Evolutionary conservation across 495 filamentous ascomycete species (phyloP).

Genomic region (Aspergillus biplanus): DNA sequence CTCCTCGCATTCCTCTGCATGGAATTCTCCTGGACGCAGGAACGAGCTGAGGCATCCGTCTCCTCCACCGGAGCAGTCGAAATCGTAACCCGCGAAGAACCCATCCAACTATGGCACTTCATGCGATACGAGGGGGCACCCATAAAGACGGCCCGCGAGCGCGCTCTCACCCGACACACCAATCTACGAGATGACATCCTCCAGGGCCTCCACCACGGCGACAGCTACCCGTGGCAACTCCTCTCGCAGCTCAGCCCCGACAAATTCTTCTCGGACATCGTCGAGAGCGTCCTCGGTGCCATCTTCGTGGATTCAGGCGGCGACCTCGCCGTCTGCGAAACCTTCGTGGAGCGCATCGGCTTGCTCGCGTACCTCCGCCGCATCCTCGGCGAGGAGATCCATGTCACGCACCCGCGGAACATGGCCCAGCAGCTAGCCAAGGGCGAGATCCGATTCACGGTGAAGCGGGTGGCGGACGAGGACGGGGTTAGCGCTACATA

Average conservation of each 20-base stretch:
- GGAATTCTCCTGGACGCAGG: conserved; percentile 32
- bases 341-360: conserved; percentile 65
- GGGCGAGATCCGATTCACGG: conserved; percentile 23
- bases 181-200: conserved; percentile 53
- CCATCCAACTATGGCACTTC: conserved; percentile 65
- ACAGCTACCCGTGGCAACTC: conserved; percentile 72
- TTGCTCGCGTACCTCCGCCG: conserved; percentile 65
- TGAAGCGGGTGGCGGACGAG: conserved; percentile 16
- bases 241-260: conserved; percentile 67
- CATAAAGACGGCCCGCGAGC: conserved; percentile 50
- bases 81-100: conserved; percentile 3
- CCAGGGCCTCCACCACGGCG: conserved; percentile 47
- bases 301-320: conserved; percentile 80
- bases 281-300: conserved; percentile 82
- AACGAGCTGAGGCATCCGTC: conserved; percentile 21
- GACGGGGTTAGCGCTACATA: conserved; percentile 7
- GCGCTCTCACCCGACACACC: conserved; percentile 48
- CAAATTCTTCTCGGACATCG: conserved; percentile 86
- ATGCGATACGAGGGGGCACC: conserved; percentile 61
- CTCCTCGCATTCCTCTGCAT: conserved; percentile 88
- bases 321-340: conserved; percentile 55
- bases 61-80: background rate
- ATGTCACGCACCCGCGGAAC: conserved; percentile 76
- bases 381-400: conserved; percentile 60
- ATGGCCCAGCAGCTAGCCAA: conserved; percentile 62